A percentile compares a stretch with the other conserved stretches of the same genome.
These are phyloP conservation scores for Fusarium nelsonii DNA, from an alignment of 2,329 filamentous ascomycete species.

Conservation along the genomic window DNA sequence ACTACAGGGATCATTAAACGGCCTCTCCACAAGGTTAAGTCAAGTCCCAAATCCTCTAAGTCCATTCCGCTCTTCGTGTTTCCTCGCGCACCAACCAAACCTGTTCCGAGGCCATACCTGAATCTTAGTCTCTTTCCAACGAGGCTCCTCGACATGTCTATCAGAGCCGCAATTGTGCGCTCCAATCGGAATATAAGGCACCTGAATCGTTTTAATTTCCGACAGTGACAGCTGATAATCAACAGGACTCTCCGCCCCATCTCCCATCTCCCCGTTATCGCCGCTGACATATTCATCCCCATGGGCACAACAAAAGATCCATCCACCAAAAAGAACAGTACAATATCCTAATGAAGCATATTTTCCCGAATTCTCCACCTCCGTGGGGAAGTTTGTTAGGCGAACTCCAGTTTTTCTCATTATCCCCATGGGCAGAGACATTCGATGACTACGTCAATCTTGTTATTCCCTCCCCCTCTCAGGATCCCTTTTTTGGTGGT, in stretches of 20 bases:
- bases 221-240: not conserved
- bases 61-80: not conserved
- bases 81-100: conserved; percentile 27
- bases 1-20: conserved; percentile 1
- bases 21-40: conserved; percentile 10
- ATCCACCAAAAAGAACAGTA: not conserved
- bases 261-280: no score
- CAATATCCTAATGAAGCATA: conserved; percentile 4
- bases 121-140: not conserved
- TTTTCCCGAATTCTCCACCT: conserved; percentile 14
- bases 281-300: not conserved
- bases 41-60: not conserved
- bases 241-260: not conserved
- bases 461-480: not conserved
- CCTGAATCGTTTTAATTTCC: conserved; percentile 4
- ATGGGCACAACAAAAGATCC: not conserved
- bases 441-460: conserved; percentile 5
- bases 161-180: conserved; percentile 28
- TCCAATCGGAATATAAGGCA: conserved; percentile 17
- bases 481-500: not conserved
- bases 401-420: conserved; percentile 14
- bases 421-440: not conserved
- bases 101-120: not conserved
- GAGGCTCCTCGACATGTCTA: not conserved
- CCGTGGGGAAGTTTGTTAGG: conserved; percentile 21